A percentile compares a stretch with the other conserved stretches of the same genome.
phyloP scores from a whole-genome alignment of 169 alveolate genomes.

The Cryptosporidium parvum region DNA sequence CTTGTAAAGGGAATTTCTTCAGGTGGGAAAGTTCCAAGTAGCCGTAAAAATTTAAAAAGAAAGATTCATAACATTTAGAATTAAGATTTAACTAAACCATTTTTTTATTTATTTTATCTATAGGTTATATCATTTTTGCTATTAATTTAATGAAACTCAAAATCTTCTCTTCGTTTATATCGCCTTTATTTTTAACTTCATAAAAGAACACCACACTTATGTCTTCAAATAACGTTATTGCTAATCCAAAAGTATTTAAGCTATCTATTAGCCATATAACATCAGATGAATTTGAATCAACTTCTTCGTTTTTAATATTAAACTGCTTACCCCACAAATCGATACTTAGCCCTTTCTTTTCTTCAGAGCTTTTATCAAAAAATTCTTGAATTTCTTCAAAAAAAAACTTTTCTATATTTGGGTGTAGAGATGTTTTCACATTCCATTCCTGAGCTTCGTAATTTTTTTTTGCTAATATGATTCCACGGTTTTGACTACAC shows the following conservation, averaged over 20 bases:
- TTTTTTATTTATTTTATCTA: background rate
- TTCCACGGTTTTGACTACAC: slow-evolving; percentile 54
- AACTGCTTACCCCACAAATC: slow-evolving; percentile 52
- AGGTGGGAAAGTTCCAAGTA: slow-evolving; percentile 66
- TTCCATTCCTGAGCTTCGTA: slow-evolving; percentile 20
- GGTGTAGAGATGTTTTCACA: slow-evolving; percentile 51
- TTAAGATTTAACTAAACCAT: background rate
- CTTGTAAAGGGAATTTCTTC: slow-evolving; percentile 53
- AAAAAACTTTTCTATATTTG: background rate
- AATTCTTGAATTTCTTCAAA: slow-evolving; percentile 32
- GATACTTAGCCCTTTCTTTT: background rate
- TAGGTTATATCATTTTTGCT: background rate
- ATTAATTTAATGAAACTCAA: slow-evolving; percentile 8
- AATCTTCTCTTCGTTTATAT: background rate
- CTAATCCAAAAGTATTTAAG: slow-evolving; percentile 4
- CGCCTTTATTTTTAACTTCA: slow-evolving; percentile 1
- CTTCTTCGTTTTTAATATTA: background rate
- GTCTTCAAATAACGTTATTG: slow-evolving; percentile 3
- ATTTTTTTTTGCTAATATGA: slow-evolving; percentile 33
- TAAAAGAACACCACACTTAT: slow-evolving; percentile 53
- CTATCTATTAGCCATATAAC: slow-evolving; percentile 30
- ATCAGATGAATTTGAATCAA: background rate
- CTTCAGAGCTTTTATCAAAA: background rate
- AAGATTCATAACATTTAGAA: slow-evolving; percentile 45
- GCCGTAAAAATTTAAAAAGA: slow-evolving; percentile 55